A percentile compares a stretch with the other conserved stretches of the same genome.
Conservation (phyloP, 2,329 filamentous ascomycete genomes). For the Fusarium sp. region DNA sequence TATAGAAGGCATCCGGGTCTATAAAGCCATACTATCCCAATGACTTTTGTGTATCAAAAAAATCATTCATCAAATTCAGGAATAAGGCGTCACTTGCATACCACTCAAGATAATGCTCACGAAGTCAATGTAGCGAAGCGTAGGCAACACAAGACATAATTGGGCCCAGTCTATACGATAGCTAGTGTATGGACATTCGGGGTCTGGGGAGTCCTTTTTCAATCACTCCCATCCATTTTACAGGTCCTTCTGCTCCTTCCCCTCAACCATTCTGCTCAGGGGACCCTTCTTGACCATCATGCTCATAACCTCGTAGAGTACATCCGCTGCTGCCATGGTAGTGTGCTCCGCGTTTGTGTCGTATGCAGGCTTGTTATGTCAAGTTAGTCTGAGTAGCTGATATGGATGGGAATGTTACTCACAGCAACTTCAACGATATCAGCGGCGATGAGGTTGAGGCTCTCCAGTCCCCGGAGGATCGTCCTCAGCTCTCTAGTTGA, state of each 20-base stretch:
- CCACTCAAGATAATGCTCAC: background rate
- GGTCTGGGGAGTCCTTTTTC: background rate
- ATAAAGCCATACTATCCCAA: background rate
- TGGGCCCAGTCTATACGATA: background rate
- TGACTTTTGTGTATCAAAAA: background rate
- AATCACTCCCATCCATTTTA: background rate
- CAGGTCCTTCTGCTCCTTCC: background rate
- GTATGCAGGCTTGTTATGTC: constrained; percentile 66
- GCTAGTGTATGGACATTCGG: background rate
- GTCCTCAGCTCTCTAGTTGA: constrained; percentile 78
- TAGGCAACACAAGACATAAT: background rate
- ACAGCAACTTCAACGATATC: constrained; percentile 77
- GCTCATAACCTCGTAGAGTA: constrained; percentile 82
- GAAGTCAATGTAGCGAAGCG: background rate
- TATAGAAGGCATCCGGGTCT: background rate
- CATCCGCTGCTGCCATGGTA: constrained; percentile 79
- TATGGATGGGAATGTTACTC: background rate
- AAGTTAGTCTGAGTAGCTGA: background rate
- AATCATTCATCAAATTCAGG: background rate
- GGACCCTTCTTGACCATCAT: constrained; percentile 86
- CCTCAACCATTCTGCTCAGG: constrained; percentile 61
- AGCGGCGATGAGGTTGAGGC: constrained; percentile 75
- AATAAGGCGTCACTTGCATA: background rate
- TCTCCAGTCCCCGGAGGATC: constrained; percentile 76
- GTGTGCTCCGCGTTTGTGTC: constrained; percentile 79